Conservation (phyloP, 2,329 filamentous ascomycete genomes). For the Microdochium paspali region DNA sequence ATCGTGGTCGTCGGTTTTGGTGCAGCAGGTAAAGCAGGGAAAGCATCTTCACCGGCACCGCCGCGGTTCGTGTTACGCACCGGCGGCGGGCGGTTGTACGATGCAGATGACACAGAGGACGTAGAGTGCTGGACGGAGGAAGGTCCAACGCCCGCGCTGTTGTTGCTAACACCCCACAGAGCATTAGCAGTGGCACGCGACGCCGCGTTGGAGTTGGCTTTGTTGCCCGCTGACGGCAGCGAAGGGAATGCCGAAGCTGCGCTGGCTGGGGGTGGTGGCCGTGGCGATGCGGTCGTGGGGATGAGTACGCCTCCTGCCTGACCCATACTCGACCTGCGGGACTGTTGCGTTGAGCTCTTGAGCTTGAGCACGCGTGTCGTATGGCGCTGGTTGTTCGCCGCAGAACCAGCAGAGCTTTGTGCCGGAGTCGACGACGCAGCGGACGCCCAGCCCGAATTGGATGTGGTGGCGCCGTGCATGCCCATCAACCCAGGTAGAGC, state of each 20-base stretch:
- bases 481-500: conserved; percentile 69
- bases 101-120: not conserved
- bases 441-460: conserved; percentile 48
- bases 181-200: conserved; percentile 9
- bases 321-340: conserved; percentile 17
- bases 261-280: conserved; percentile 7
- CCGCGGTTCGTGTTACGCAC: conserved; percentile 3
- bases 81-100: not conserved
- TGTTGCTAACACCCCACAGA: conserved; percentile 12
- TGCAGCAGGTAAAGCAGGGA: conserved; percentile 74
- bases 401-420: conserved; percentile 26
- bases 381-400: conserved; percentile 34
- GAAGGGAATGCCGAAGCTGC: conserved; percentile 15
- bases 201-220: not conserved
- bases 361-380: conserved; percentile 47
- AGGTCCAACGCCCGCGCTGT: not conserved
- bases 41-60: conserved; percentile 48
- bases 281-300: conserved; percentile 6
- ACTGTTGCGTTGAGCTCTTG: conserved; percentile 40
- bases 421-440: conserved; percentile 54
- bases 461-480: conserved; percentile 50
- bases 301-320: conserved; percentile 9
- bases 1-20: conserved; percentile 57
- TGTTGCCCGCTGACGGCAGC: conserved; percentile 11
- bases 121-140: conserved; percentile 5